Evolutionary conservation across 768 basidiomycete genomes (phyloP), one percentile per base, ranked within the genome.

Genomic region (Psilocybe sp.): DNA sequence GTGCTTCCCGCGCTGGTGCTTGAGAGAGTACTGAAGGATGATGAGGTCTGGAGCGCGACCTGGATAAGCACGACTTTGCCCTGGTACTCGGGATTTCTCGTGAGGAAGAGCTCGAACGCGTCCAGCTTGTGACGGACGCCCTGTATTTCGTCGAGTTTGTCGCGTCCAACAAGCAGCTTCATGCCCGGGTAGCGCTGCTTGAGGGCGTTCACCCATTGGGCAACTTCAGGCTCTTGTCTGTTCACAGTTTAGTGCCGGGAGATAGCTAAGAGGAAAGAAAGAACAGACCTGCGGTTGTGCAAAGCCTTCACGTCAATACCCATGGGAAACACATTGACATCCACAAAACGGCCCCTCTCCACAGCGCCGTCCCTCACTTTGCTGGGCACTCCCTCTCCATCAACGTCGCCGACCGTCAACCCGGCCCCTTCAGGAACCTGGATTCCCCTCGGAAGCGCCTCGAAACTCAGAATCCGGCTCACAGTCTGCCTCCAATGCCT

Each of bases 291-390:
- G 66, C 84, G 84, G 55, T 80, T 75, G 53, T 80, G 80, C 40
- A 92, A 65, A 44, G 79, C 75, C 47, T 69, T 68, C 5, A 92
- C 88, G 60, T 94, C 91, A 49, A 94, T 92, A 5, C 92, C 90
- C 82, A 92, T 92, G 0, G 91, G 88, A 63, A 92, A 90, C n/a
- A 88, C 87, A 1, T 85, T 88, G 12, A 92, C 89, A 58, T 92
- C 88, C 18, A 92, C 85, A 57, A 92, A 90, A 4, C 85, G 73
- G 0, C 81, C 79, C 32, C 71, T 64, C 18, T 69, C 71, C 20
- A 64, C 65, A 16, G 60, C 61, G 12, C 57, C 64, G 45, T 64
- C 67, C 28, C 62, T 58, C 7, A 66, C 67, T 15, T 44, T 50
- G 23, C 40, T 44, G 37, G 46, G 47, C 11, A 47, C 51, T 28